Evolutionary conservation across 1,139 yeast species (phyloP), one percentile per base, ranked within the genome.

Genomic region (Blastobotrys petasosporus): DNA sequence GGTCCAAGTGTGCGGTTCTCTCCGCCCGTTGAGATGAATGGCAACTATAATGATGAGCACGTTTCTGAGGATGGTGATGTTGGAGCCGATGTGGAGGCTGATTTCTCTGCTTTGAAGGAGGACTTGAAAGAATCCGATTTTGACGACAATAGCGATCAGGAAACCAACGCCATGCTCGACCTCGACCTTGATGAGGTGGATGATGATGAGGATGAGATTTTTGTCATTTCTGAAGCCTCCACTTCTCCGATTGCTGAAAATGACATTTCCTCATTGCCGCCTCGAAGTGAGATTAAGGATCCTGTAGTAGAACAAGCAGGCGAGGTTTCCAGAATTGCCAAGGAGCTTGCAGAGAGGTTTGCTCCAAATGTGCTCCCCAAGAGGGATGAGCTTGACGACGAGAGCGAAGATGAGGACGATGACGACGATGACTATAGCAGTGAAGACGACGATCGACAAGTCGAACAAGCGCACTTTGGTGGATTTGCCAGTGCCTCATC

Each of bases 1-100:
- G 58, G 53, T 8, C 61, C 50, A 20, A 59, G 47, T 37, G 64
- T 60, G 32, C 53, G 55, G 37, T 64, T 58, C 38, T 46, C 42
- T 39, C 57, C 42, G 30, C 51, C 50, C 44, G 41, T 15, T 15
- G 30, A n/a, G 29, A 16, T 6, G 28, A 25, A 15, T 9, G 16
- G 11, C 31, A 41, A 42, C n/a, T 43, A 40, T 10, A 49, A 47
- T n/a, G 45, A 39, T n/a, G 44, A 48, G 35, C 41, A 48, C 28
- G 46, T n/a, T 5, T 16, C 42, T n/a, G 42, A 37, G 11, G 35
- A 39, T 8, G 47, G 20, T 7, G 47, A 42, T 3, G 43, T 33
- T 28, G 40, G 30, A 12, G 37, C 32, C 8, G 44, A 34, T 11
- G 41, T 32, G 11, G 43, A 44, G 10, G 46, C 25, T 3, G 43